Base-by-base conservation (phyloP, 2,329 filamentous ascomycete species). In the Ophiostoma perfectum region DNA sequence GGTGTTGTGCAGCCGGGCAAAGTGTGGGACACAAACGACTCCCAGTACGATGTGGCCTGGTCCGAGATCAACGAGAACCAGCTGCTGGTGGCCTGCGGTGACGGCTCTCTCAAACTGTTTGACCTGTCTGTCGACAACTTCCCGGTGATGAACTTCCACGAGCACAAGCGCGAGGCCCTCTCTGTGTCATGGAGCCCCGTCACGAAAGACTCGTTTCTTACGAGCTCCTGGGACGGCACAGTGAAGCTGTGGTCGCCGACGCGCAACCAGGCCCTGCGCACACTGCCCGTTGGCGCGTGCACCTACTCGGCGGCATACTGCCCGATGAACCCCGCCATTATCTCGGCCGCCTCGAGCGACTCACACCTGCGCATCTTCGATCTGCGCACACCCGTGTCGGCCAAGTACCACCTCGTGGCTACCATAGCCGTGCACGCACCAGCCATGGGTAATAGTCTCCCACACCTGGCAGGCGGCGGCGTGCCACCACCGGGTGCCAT, bases 1-100 rank as follows among this genome's bases (percentile, higher is more conserved):
- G 95, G 95, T 9, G 41, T 36, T 9, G 90, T 97, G 69, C 87
- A 90, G 67, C 86, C 92, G 65, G 88, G 96, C 77, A 96, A 95
- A 83, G 90, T 86, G 88, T 94, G 81, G 73, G 94, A 97, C 76
- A 99, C 95, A 11, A 96, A 98, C 81, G 95, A 99, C 78, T 91
- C 93, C 62, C 89, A 98, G 72, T 99, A 96, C 79, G 95, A 99
- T 79, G 83, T 95, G 67, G 86, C 93, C 39, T 98, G 95, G 93
- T 97, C 93, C 18, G 95, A 99, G 81, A 87, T 92, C 73, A 93
- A 99, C 81, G 94, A 97, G 81, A 96, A 95, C 79, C 95, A 99
- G 80, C 82, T 97, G 66, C 85, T 96, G 27, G 89, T 90, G 1
- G 93, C 93, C 0, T 93, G 91, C 73, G 95, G 95, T 72, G 95